Percentiles rank a stretch among this genome's conserved stretches.
Conservation (phyloP, 768 basidiomycete species). For the Psilocybe subaeruginosa region DNA sequence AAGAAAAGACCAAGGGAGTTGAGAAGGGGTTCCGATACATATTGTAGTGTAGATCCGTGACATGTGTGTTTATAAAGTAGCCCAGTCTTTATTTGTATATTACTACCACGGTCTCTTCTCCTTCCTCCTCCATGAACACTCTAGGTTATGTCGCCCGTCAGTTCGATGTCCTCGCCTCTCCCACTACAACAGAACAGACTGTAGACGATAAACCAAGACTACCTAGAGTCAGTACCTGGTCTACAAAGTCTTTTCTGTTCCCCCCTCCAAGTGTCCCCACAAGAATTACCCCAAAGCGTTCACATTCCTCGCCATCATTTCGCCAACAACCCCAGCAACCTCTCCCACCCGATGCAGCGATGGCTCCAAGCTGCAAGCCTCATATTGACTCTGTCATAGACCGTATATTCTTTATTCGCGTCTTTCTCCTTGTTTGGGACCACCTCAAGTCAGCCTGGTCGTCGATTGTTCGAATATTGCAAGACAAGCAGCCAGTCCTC, state of each 20-base stretch:
- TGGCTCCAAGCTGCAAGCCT: constrained; percentile 1
- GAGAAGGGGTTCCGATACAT: constrained; percentile 55
- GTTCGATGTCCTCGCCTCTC: constrained; percentile 73
- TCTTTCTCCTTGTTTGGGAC: constrained; percentile 72
- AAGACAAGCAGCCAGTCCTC: neutral
- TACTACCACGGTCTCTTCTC: neutral
- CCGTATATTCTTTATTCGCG: constrained; percentile 72
- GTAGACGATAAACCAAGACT: constrained; percentile 41
- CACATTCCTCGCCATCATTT: constrained; percentile 65
- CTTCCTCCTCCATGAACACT: constrained; percentile 65
- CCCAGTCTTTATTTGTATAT: neutral
- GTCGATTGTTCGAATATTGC: constrained; percentile 36
- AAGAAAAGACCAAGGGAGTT: constrained; percentile 42
- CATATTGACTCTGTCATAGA: constrained; percentile 45
- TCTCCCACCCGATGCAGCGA: neutral
- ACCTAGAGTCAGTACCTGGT: constrained; percentile 60
- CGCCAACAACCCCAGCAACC: constrained; percentile 14
- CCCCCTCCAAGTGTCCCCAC: constrained; percentile 30
- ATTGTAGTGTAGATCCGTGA: constrained; percentile 30
- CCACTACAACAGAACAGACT: constrained; percentile 50
- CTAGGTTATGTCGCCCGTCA: constrained; percentile 81
- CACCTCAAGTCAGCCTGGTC: constrained; percentile 64
- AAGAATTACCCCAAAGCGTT: constrained; percentile 42
- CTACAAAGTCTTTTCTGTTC: constrained; percentile 54
- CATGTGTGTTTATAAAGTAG: constrained; percentile 3